These are phyloP conservation scores for Arthrobotrys entomopaga DNA, from an alignment of 2,329 filamentous ascomycete species.

Conservation along the genomic window DNA sequence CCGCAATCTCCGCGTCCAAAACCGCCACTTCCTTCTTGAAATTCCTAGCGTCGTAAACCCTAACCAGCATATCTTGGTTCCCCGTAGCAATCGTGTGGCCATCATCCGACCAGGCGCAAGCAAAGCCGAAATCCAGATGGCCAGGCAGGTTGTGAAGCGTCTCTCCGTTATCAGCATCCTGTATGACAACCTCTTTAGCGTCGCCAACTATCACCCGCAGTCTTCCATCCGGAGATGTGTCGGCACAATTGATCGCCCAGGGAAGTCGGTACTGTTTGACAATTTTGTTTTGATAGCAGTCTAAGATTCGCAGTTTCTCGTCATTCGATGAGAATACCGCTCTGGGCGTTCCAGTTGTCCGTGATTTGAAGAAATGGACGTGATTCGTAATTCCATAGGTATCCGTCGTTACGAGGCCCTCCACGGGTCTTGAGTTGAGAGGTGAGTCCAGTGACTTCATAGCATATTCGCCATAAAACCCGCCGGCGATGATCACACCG, in stretches of 20 bases:
- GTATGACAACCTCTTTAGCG: constrained; percentile 72
- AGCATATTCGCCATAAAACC: constrained; percentile 62
- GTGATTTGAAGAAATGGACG: constrained; percentile 69
- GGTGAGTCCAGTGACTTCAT: constrained; percentile 60
- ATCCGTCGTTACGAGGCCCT: constrained; percentile 65
- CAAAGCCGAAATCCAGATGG: constrained; percentile 77
- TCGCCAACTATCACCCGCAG: constrained; percentile 80
- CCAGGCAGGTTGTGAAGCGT: constrained; percentile 70
- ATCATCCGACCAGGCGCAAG: constrained; percentile 82
- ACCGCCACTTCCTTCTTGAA: constrained; percentile 70
- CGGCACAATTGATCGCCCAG: constrained; percentile 76
- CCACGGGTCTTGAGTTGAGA: constrained; percentile 59
- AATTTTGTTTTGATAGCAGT: constrained; percentile 70
- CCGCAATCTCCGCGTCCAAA: constrained; percentile 74
- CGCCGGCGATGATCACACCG: constrained; percentile 62
- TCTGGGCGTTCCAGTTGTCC: constrained; percentile 67
- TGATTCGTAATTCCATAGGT: constrained; percentile 73
- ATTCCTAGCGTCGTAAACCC: constrained; percentile 79
- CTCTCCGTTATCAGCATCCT: constrained; percentile 73
- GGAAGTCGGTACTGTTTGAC: constrained; percentile 68
- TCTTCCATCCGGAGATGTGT: constrained; percentile 76
- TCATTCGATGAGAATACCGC: constrained; percentile 74
- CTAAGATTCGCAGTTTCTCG: constrained; percentile 69
- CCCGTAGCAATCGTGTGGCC: constrained; percentile 80
- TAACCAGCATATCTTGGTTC: constrained; percentile 77